Evolutionary conservation across 306 rosid genomes (phyloP), one percentile per base, ranked within the genome.

Genomic region (Myrica gale): DNA sequence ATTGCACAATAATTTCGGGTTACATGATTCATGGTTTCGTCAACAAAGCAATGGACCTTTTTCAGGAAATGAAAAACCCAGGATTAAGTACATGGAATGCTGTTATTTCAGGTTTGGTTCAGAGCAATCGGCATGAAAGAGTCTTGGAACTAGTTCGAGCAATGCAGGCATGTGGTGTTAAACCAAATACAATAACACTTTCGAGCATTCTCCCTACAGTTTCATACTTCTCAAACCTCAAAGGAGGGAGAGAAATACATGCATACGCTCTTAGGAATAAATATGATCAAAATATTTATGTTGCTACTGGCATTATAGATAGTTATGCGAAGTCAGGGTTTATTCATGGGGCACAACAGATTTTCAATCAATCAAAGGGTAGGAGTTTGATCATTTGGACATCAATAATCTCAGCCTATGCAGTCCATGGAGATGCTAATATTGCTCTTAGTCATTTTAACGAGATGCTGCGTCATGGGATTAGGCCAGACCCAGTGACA

Each of bases 401-500:
- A 0, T 79, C 97, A 19, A 87, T 90, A 76, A 95, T 95, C 83
- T 87, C 97, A 8, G 97, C 93, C 23, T 84, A 92, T 77, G 92
- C 96, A 54, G 74, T 88, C 16, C 90, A 92, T 76, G 96, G 99
- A 67, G 89, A 90, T 78, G 88, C 92, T 73, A 52, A 78, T 52
- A 51, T 45, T 54, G 83, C 97, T 42, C 91, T 92, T 74, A 19
- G 50, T 71, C 88, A 85, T 48, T 92, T 83, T 77, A 23, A 82
- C 72, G 83, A 85, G 81, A 95, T 95, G 96, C 71, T 89, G 63
- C 76, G 43, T 57, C 43, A 50, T 21, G 91, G 96, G 75, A 86
- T 92, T 84, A 87, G n/a, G 58, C 99, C 97, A 21, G 99, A 92
- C 48, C 80, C 73, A 1, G 96, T 92, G 48, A 88, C 99, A 50